Evolutionary conservation across 2,329 filamentous ascomycete genomes (phyloP).

Genomic region (Colletotrichum sp.): DNA sequence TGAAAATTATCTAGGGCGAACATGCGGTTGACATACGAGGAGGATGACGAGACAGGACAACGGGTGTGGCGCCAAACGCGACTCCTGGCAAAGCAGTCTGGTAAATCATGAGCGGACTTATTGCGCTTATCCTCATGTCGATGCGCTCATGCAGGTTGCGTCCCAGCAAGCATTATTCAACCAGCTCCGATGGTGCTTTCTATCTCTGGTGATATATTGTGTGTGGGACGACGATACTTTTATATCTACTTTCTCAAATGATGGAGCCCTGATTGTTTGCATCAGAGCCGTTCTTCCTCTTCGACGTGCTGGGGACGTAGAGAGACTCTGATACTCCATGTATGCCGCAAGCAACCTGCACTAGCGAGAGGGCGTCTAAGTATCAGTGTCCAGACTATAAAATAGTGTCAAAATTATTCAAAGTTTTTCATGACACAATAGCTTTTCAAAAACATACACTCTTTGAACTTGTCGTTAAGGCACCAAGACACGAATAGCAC

Average conservation of each 20-base stretch:
- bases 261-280: too few relatives aligned
- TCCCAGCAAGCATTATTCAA: background rate
- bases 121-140: background rate
- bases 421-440: too few relatives aligned
- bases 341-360: background rate
- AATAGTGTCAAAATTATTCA: too few relatives aligned
- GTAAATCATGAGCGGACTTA: fast-evolving
- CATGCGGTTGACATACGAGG: background rate
- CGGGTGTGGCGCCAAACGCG: fast-evolving
- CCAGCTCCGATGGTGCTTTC: background rate
- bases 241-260: fast-evolving
- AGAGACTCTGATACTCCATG: too few relatives aligned
- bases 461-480: too few relatives aligned
- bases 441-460: too few relatives aligned
- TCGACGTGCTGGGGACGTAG: too few relatives aligned
- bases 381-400: too few relatives aligned
- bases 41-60: background rate
- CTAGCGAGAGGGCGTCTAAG: background rate
- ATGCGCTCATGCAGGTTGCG: background rate
- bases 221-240: background rate
- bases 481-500: too few relatives aligned
- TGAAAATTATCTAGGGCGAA: fast-evolving
- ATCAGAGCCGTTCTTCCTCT: too few relatives aligned
- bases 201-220: background rate
- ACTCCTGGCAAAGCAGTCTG: background rate